A percentile compares a stretch with the other conserved stretches of the same genome.
These are phyloP conservation scores for Candida alai DNA, from an alignment of 805 yeast species.

Conservation along the genomic window DNA sequence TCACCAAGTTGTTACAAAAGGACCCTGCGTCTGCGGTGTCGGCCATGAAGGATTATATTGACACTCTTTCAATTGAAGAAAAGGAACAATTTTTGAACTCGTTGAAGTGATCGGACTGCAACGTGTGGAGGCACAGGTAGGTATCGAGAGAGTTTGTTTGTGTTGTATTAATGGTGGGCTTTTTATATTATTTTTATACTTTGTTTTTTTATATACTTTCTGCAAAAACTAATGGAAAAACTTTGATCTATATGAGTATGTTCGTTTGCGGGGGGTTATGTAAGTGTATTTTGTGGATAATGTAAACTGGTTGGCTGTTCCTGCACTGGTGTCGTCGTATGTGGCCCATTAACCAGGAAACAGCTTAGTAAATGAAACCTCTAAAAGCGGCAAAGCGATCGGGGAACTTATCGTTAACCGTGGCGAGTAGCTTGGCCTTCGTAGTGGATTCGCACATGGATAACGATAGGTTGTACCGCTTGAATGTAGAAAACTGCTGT, in stretches of 20 bases:
- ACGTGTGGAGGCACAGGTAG: background rate
- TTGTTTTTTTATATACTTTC: conserved; percentile 5
- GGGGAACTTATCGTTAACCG: conserved; percentile 5
- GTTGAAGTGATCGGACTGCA: conserved; percentile 8
- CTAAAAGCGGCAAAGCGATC: too few relatives aligned
- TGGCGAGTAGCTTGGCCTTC: conserved; percentile 11
- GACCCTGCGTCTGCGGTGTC: conserved; percentile 27
- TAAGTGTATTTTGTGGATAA: too few relatives aligned
- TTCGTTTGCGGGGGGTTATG: background rate
- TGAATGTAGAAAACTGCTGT: conserved; percentile 25
- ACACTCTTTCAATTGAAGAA: conserved; percentile 33
- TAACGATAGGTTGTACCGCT: conserved; percentile 33
- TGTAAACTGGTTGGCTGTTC: too few relatives aligned
- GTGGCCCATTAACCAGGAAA: too few relatives aligned
- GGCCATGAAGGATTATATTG: conserved; percentile 34
- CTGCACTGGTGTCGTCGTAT: too few relatives aligned
- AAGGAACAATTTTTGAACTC: conserved; percentile 25
- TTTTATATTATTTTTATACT: conserved; percentile 1
- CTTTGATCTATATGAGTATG: conserved; percentile 2
- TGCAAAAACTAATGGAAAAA: conserved; percentile 4
- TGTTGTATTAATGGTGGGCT: background rate
- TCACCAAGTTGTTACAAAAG: conserved; percentile 48
- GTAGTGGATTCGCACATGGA: conserved; percentile 25
- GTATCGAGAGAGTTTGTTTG: conserved; percentile 3
- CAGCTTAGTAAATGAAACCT: too few relatives aligned